Base-by-base conservation (phyloP, 179 eudicot species). In the Heliamphora pulchella region DNA sequence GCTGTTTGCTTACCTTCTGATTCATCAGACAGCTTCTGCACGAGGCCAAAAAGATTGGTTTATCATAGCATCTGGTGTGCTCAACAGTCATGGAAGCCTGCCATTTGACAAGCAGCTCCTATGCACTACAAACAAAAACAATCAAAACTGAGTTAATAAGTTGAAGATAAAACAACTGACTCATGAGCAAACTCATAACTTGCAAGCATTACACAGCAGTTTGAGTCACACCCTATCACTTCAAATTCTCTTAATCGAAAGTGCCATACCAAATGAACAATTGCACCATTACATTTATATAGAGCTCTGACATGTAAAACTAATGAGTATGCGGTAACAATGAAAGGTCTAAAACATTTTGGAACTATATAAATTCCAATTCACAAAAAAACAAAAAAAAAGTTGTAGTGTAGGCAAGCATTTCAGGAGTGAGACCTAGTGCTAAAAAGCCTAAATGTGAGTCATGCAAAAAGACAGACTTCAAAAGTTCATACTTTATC, bases 1-100 rank as follows among this genome's bases (percentile, higher is more conserved):
- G 41, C 44, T 18, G 20, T 22, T 65, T 77, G 51, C 80, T 65
- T 77, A 65, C 80, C 80, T 50, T 65, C 8, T 50, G 62, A 66
- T 15, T 67, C n/a, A 65, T 62, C 18, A 31, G 51, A 65, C 8
- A 65, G 72, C 48, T 51, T 22, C 59, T 57, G 4, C 79, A 75
- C 31, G 8, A 20, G 7, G 59, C 58, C 69, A 47, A 63, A 43
- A 62, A 59, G 13, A n/a, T 62, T 22, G 20, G 8, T 48, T 65
- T 46, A 48, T 39, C 80, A 50, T 10, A 77, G 46, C n/a, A 50
- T 61, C 43, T n/a, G 46, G 39, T 20, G 10, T 46, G 8, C 22
- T 47, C 58, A 77, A 77, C 44, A 47, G 46, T 17, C 57, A 13
- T n/a, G 31, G 61, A 59, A 54, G 50, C 71, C 79, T 20, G 57